A percentile compares a stretch with the other conserved stretches of the same genome.
Conservation (phyloP, 306 rosid species). For the Acacia acuminata region DNA sequence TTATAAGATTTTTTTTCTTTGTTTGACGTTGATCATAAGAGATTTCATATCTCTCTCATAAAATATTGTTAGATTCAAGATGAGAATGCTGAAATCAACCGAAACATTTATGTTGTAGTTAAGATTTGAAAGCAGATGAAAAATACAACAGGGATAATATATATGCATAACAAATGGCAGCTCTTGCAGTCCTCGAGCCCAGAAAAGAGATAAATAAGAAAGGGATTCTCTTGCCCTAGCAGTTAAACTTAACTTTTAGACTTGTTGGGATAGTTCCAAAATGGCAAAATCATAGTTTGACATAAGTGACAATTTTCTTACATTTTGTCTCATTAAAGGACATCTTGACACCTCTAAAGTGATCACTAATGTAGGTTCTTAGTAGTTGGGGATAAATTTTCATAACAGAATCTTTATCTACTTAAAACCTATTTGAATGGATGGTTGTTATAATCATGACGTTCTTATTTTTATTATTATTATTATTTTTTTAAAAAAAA, state of each 20-base stretch:
- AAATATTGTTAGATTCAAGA: no score
- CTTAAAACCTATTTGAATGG: no score
- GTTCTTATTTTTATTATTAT: no score
- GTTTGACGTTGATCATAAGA: neutral
- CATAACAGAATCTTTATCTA: no score
- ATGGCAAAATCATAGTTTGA: neutral
- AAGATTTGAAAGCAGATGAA: neutral
- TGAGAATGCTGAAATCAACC: neutral
- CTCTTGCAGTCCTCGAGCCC: neutral
- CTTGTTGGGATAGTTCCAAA: neutral
- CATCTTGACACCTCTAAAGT: neutral
- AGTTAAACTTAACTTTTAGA: neutral
- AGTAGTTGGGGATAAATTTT: neutral
- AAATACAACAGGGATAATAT: neutral
- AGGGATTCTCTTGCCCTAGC: no score
- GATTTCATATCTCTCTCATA: neutral
- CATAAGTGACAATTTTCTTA: neutral
- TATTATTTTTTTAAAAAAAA: no score
- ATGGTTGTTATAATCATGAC: no score
- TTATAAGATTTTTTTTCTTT: no score
- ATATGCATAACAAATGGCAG: neutral
- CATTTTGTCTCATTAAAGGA: neutral
- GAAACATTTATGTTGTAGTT: neutral
- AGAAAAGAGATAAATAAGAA: neutral
- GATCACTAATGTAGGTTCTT: no score